Evolutionary conservation across 441 rosid species (phyloP), one percentile per base, ranked within the genome.

Genomic region (Gossypium schwendimanii): DNA sequence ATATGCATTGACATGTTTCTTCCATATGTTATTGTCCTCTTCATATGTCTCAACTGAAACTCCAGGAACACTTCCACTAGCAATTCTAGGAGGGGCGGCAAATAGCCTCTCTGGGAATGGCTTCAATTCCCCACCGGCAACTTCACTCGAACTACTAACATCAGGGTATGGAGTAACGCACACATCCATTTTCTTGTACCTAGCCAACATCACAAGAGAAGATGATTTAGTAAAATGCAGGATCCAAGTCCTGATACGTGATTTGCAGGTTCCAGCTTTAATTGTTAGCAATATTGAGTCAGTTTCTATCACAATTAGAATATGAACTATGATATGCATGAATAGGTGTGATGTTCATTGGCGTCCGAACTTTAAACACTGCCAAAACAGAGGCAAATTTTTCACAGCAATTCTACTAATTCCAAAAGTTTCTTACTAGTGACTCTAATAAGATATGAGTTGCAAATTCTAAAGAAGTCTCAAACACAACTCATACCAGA

Each of bases 181-280:
- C 15, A 76, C 80, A 68, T 87, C 89, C 92, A 89, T 87, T 77
- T 85, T 79, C 86, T 87, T 87, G 88, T 87, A 87, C 94, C 93
- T 89, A 66, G 50, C 36, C 58, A 44, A 6, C 64, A 53, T 28
- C 79, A 73, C 14, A 54, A 63, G 14, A 64, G 58, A 24, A 62
- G 59, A 63, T 12, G 5, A 33, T 47, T 58, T 33, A 20, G 11
- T 3, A 20, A 68, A 15, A 61, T 52, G 21, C 21, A 39, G 31
- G 68, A 11, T 63, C 50, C 52, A 39, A 36, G 26, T 17, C 50
- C 11, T 4, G 17, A 63, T 26, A 39, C 52, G 41, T 39, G 31
- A 18, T 18, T 63, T 63, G 24, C 45, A 50, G 31, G 49, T 63
- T 63, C 62, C 36, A 41, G 45, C 39, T 23, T 23, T 23, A 23